These are phyloP conservation scores for Hemisphaericaspora subhashii DNA, from an alignment of 1,139 yeast genomes.

Conservation along the genomic window DNA sequence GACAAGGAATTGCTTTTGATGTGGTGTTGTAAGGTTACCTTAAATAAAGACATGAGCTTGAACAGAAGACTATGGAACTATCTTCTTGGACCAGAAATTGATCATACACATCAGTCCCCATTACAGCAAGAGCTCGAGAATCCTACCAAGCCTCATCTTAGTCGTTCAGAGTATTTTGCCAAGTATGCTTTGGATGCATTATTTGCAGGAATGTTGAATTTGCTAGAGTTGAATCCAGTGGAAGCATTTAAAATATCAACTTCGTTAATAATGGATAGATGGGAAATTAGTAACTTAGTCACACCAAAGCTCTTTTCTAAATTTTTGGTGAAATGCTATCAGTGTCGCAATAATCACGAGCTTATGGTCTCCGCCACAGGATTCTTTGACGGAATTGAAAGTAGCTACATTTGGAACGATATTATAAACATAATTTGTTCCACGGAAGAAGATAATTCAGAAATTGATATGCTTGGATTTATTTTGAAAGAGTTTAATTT, in stretches of 20 bases:
- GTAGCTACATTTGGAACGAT: conserved; percentile 73
- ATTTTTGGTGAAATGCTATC: conserved; percentile 43
- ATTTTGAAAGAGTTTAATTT: conserved; percentile 67
- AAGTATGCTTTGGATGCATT: conserved; percentile 53
- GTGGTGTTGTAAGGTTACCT: conserved; percentile 65
- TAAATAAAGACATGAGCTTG: conserved; percentile 87
- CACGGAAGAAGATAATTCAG: conserved; percentile 11
- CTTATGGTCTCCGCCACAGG: conserved; percentile 59
- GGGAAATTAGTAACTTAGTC: conserved; percentile 84
- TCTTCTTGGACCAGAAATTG: conserved; percentile 69
- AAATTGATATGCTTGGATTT: conserved; percentile 53
- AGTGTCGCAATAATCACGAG: conserved; percentile 29
- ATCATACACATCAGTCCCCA: conserved; percentile 23
- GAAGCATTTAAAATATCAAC: conserved; percentile 64
- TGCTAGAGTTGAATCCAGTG: conserved; percentile 40
- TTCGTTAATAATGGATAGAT: conserved; percentile 75
- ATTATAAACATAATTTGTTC: conserved; percentile 31
- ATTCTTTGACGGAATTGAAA: conserved; percentile 84
- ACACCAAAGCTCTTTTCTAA: conserved; percentile 73
- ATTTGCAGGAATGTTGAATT: conserved; percentile 50
- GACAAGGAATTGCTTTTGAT: conserved; percentile 62
- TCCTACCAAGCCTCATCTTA: not conserved
- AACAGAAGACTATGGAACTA: conserved; percentile 92
- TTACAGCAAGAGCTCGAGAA: conserved; percentile 7
- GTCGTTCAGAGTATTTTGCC: conserved; percentile 50